phyloP scores from a whole-genome alignment of 768 basidiomycete genomes.

The Melanogaster broomeanus region DNA sequence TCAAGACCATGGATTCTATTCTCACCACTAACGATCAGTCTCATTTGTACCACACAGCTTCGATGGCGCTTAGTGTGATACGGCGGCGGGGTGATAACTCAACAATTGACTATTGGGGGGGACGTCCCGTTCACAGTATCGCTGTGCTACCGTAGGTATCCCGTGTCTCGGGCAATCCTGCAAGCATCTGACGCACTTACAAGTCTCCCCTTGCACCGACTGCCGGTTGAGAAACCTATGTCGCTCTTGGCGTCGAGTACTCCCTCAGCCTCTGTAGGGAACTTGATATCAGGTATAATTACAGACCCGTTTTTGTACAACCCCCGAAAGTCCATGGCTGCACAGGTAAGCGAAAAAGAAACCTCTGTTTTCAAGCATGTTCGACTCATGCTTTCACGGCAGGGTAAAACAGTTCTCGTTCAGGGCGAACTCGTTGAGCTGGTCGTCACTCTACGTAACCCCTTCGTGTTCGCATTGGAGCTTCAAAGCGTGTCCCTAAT shows the following conservation, averaged over 20 bases:
- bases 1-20: conserved; percentile 70
- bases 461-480: conserved; percentile 90
- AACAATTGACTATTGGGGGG: conserved; percentile 84
- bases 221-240: conserved; percentile 72
- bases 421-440: conserved; percentile 86
- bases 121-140: conserved; percentile 76
- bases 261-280: conserved; percentile 39
- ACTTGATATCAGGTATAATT: conserved; percentile 55
- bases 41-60: conserved; percentile 71
- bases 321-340: conserved; percentile 63
- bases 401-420: conserved; percentile 69
- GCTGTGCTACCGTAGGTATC: conserved; percentile 69
- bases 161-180: conserved; percentile 1
- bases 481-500: conserved; percentile 80
- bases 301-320: conserved; percentile 92
- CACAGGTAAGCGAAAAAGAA: conserved; percentile 48
- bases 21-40: conserved; percentile 78
- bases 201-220: conserved; percentile 70
- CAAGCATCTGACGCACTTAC: conserved; percentile 8
- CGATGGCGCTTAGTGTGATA: conserved; percentile 71
- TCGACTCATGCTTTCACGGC: not conserved
- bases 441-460: conserved; percentile 83
- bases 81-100: conserved; percentile 75
- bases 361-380: not conserved
- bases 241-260: conserved; percentile 48